Evolutionary conservation across 164 flowering plant genomes (phyloP).

Genomic region (Stephania cephalantha): DNA sequence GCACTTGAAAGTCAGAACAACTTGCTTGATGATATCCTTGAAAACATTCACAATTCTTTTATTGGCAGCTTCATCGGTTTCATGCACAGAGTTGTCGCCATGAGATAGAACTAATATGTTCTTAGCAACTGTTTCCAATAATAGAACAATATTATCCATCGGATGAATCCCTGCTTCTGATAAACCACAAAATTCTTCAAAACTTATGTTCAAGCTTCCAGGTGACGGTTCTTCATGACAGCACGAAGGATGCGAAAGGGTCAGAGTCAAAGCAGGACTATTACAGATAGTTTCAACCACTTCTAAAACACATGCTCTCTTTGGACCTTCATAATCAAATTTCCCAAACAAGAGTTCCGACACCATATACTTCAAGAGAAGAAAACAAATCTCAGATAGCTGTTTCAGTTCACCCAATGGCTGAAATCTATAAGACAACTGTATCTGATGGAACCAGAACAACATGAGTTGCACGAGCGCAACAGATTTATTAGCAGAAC

Average conservation of each 20-base stretch:
- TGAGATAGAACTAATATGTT: conserved; percentile 24
- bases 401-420: conserved; percentile 35
- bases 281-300: conserved; percentile 43
- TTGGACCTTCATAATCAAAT: conserved; percentile 16
- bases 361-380: conserved; percentile 41
- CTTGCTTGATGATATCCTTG: conserved; percentile 25
- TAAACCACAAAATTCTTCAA: conserved; percentile 26
- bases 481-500: conserved; percentile 26
- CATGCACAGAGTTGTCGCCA: conserved; percentile 10
- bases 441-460: conserved; percentile 66
- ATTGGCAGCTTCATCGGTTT: conserved; percentile 14
- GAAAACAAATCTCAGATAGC: conserved; percentile 42
- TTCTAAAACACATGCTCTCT: conserved; percentile 25
- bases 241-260: conserved; percentile 33
- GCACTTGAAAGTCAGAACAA: conserved; percentile 35
- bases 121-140: conserved; percentile 38
- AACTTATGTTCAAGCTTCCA: conserved; percentile 15
- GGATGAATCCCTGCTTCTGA: conserved; percentile 31
- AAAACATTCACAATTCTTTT: conserved; percentile 32
- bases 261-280: conserved; percentile 51
- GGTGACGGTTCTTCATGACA: conserved; percentile 14
- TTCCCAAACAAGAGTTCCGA: conserved; percentile 27
- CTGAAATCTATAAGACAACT: conserved; percentile 27
- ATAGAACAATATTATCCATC: conserved; percentile 35
- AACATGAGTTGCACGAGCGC: conserved; percentile 52